phyloP scores from a whole-genome alignment of 192 early-diverging fungal genomes.

The Radiomyces spectabilis region DNA sequence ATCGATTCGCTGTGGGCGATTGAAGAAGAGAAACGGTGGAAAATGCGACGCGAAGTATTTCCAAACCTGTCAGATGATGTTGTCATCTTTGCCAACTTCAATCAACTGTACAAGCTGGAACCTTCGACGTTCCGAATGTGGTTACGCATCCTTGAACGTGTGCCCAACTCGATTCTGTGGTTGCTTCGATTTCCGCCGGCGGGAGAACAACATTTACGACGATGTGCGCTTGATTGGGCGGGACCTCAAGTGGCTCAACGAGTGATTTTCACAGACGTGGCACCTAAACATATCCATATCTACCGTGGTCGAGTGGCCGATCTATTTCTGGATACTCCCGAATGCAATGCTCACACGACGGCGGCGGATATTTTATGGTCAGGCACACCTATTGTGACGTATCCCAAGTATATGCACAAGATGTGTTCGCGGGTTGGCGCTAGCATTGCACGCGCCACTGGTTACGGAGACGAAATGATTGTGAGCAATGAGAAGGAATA shows the following conservation, averaged over 20 bases:
- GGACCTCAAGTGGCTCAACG: conserved; percentile 70
- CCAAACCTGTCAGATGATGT: conserved; percentile 73
- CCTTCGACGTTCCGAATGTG: conserved; percentile 80
- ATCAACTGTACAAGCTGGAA: conserved; percentile 95
- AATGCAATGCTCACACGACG: conserved; percentile 95
- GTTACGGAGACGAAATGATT: conserved; percentile 60
- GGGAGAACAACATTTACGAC: conserved; percentile 69
- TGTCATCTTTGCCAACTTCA: conserved; percentile 94
- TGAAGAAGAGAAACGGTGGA: conserved; percentile 74
- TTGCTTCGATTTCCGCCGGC: conserved; percentile 86
- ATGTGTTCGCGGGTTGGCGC: conserved; percentile 88
- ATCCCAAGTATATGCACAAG: conserved; percentile 82
- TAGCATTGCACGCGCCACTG: conserved; percentile 77
- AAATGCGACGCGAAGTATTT: conserved; percentile 83
- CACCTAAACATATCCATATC: conserved; percentile 83
- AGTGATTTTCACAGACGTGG: conserved; percentile 81
- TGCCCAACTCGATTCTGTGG: conserved; percentile 84
- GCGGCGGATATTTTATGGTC: conserved; percentile 93
- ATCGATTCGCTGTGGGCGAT: conserved; percentile 66
- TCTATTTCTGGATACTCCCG: conserved; percentile 89
- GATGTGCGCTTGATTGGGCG: conserved; percentile 64
- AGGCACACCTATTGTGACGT: conserved; percentile 89
- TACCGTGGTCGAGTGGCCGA: conserved; percentile 88
- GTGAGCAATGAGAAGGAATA: conserved; percentile 57
- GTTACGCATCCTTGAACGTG: conserved; percentile 73